Percentiles rank a stretch among this genome's conserved stretches.
These are phyloP conservation scores for Exophiala xenobiotica DNA, from an alignment of 2,329 filamentous ascomycete genomes.

Conservation along the genomic window DNA sequence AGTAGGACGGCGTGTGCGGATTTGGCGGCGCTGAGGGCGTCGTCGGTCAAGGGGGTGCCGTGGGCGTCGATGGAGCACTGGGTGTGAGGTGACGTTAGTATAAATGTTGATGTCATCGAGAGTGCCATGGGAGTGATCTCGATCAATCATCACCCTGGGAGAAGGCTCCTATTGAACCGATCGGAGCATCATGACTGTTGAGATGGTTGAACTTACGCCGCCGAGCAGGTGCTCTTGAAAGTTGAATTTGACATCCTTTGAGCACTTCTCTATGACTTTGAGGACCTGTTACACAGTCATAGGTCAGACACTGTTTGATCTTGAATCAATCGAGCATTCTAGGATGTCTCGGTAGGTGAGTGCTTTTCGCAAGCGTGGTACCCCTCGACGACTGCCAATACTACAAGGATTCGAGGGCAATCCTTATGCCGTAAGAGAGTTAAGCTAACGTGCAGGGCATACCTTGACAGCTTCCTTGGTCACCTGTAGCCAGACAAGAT, in stretches of 20 bases:
- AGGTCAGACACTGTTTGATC: too few species aligned
- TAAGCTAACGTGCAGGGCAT: too few species aligned
- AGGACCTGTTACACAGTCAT: conserved; percentile 65
- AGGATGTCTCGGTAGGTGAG: too few species aligned
- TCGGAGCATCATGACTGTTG: too few species aligned
- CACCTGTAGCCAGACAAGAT: conserved; percentile 55
- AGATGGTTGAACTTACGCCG: conserved; percentile 65
- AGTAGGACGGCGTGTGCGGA: conserved; percentile 85
- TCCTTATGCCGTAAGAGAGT: too few species aligned
- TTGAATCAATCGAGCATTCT: too few species aligned
- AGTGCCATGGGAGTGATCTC: neutral
- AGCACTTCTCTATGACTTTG: conserved; percentile 69
- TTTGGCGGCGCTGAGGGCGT: conserved; percentile 79
- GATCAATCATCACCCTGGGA: neutral
- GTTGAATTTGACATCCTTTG: conserved; percentile 75
- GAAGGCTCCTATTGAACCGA: too few species aligned
- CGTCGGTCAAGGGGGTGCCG: conserved; percentile 75
- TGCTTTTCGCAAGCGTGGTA: too few species aligned
- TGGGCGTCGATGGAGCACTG: conserved; percentile 86
- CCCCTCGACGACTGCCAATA: too few species aligned
- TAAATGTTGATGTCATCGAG: neutral
- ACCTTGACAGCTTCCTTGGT: conserved; percentile 84
- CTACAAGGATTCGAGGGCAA: too few species aligned
- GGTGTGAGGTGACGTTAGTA: neutral
- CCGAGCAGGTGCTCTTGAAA: conserved; percentile 87